Evolutionary conservation across 495 filamentous ascomycete species (phyloP).

Genomic region (Annulohypoxylon stygium): DNA sequence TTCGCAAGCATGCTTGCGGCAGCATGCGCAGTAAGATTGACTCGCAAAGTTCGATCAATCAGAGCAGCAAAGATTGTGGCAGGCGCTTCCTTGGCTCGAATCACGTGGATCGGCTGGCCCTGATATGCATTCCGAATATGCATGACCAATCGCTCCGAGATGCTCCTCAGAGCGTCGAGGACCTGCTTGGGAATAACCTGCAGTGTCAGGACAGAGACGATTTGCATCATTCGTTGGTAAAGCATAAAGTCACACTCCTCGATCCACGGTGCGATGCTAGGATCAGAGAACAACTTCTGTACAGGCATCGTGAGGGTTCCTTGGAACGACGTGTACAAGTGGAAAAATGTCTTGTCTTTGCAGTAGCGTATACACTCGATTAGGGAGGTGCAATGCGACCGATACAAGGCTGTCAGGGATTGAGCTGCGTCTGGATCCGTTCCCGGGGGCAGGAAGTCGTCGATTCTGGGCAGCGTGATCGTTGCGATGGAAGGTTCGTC

Average conservation of each 20-base stretch:
- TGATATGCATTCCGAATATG: slow-evolving; percentile 87
- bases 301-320: slow-evolving; percentile 96
- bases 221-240: slow-evolving; percentile 95
- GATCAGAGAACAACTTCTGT: slow-evolving; percentile 90
- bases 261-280: slow-evolving; percentile 89
- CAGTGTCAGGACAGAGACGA: slow-evolving; percentile 84
- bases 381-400: slow-evolving; percentile 92
- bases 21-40: slow-evolving; percentile 90
- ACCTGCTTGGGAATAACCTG: slow-evolving; percentile 90
- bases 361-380: slow-evolving; percentile 95
- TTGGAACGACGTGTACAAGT: slow-evolving; percentile 94
- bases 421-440: slow-evolving; percentile 87
- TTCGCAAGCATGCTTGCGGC: slow-evolving; percentile 82
- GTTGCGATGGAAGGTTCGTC: slow-evolving; percentile 70
- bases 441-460: slow-evolving; percentile 76
- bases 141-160: slow-evolving; percentile 79
- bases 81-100: slow-evolving; percentile 85
- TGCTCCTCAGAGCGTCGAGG: slow-evolving; percentile 83
- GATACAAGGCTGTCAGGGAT: slow-evolving; percentile 86
- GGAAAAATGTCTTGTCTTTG: slow-evolving; percentile 94
- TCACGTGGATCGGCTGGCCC: slow-evolving; percentile 82
- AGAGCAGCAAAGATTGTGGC: slow-evolving; percentile 90
- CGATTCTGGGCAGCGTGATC: slow-evolving; percentile 81
- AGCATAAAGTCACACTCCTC: slow-evolving; percentile 93
- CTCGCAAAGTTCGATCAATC: slow-evolving; percentile 84